A percentile compares a stretch with the other conserved stretches of the same genome.
These are phyloP conservation scores for Exserohilum turcica DNA, from an alignment of 2,329 filamentous ascomycete species.

Conservation along the genomic window DNA sequence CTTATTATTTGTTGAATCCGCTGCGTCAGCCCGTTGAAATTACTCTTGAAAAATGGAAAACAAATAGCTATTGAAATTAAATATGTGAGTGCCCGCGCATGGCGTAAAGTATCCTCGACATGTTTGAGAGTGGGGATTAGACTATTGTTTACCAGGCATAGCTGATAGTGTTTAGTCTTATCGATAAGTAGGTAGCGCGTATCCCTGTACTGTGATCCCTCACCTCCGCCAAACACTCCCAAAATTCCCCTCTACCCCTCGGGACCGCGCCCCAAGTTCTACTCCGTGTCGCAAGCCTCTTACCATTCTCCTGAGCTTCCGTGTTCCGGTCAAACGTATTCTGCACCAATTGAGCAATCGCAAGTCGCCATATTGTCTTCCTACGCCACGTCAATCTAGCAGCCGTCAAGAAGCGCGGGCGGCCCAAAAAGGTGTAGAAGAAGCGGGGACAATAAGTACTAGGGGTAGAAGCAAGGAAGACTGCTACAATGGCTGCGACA, in stretches of 20 bases:
- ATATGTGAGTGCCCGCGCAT: no score
- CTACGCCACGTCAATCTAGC: constrained; percentile 18
- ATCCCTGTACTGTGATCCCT: constrained; percentile 18
- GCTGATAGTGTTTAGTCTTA: constrained; percentile 2
- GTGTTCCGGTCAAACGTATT: background rate
- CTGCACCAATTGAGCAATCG: constrained; percentile 5
- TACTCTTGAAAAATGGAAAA: no score
- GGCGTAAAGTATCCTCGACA: no score
- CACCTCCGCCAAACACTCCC: constrained; percentile 16
- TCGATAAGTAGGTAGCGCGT: constrained; percentile 16
- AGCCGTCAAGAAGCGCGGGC: constrained; percentile 38
- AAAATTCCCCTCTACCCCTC: constrained; percentile 25
- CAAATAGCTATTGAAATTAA: no score
- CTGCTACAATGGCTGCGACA: constrained; percentile 28
- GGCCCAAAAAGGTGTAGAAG: constrained; percentile 41
- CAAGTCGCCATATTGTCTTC: constrained; percentile 18
- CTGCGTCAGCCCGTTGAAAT: no score
- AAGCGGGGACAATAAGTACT: constrained; percentile 12
- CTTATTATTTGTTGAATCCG: background rate
- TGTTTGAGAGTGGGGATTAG: no score
- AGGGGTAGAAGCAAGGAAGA: constrained; percentile 23
- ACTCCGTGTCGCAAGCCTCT: constrained; percentile 13
- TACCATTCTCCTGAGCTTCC: background rate
- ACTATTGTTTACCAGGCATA: no score
- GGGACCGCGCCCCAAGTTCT: constrained; percentile 17